Base-by-base conservation (phyloP, 345 rosid species). In the Populus alba region DNA sequence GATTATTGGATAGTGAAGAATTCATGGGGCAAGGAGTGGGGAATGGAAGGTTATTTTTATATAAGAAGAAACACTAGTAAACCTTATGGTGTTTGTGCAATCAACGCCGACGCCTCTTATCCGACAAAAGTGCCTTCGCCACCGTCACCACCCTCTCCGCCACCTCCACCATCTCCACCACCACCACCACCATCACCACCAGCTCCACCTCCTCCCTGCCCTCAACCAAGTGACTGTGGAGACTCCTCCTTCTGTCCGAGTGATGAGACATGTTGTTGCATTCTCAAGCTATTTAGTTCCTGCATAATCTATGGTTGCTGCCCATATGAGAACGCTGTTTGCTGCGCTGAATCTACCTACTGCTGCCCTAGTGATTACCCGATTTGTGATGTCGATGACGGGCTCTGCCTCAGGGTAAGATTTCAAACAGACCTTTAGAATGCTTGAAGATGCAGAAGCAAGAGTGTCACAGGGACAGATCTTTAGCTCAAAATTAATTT, bases 21-120 rank as follows among this genome's bases (percentile, higher is more conserved):
- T 72, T 94, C 97, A 1, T 90, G 97, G 94, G 97, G 97, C 29
- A 88, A 92, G 16, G 84, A 79, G 15, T 92, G 97, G 97, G 97
- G 97, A 15, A 70, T 88, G 7, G 81, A 86, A 0, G 94, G 92
- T 35, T 92, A 90, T 53, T 85, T 92, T 62, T 85, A 87, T 65
- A 12, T 92, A 6, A 75, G 35, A 43, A 89, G 97, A 70, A 77
- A 87, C 81, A 77, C 84, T 15, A 47, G 62, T 31, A 55, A 81
- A 25, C 13, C 55, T 6, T 84, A 88, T 65, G 97, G 97, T 70
- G 77, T 78, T 23, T 92, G 97, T 27, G 97, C 90, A 18, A 79
- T 92, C 69, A 88, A 90, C 70, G 92, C 91, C 29, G 88, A 86
- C 92, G 92, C 97, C 11, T 90, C 94, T 33, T 92, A 92, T 74